These are phyloP conservation scores for Pontederia paniculata DNA, from an alignment of 176 grass and related monocot species.

Conservation along the genomic window DNA sequence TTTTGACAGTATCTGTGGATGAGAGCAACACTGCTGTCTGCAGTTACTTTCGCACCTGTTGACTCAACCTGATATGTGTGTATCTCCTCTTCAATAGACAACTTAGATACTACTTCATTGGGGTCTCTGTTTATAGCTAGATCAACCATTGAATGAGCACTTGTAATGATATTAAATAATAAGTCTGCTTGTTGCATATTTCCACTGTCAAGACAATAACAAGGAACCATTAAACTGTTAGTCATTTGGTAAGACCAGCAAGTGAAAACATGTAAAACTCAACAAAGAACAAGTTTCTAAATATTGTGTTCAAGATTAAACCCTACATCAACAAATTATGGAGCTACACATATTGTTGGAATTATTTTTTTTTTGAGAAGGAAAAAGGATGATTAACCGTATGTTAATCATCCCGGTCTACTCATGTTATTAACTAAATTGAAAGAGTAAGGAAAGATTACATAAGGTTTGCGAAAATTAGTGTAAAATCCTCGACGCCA, in stretches of 20 bases:
- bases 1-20: constrained; percentile 58
- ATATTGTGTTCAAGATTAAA: background rate
- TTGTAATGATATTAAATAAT: constrained; percentile 57
- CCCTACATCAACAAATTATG: background rate
- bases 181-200: constrained; percentile 63
- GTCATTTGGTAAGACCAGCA: background rate
- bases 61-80: constrained; percentile 46
- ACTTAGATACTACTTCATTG: constrained; percentile 20
- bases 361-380: no score
- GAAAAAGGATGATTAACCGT: no score
- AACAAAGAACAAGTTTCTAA: background rate
- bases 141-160: constrained; percentile 50
- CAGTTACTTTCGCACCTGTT: constrained; percentile 73
- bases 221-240: background rate
- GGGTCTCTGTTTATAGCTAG: constrained; percentile 49
- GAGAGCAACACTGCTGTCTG: constrained; percentile 49
- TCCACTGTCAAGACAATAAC: constrained; percentile 36
- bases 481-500: no score
- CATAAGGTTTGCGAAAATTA: no score
- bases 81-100: constrained; percentile 39
- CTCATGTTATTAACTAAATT: no score
- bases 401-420: no score
- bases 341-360: no score
- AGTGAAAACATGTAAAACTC: background rate
- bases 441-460: no score